These are phyloP conservation scores for Diaporthe helianthi DNA, from an alignment of 2,329 filamentous ascomycete genomes.

Conservation along the genomic window DNA sequence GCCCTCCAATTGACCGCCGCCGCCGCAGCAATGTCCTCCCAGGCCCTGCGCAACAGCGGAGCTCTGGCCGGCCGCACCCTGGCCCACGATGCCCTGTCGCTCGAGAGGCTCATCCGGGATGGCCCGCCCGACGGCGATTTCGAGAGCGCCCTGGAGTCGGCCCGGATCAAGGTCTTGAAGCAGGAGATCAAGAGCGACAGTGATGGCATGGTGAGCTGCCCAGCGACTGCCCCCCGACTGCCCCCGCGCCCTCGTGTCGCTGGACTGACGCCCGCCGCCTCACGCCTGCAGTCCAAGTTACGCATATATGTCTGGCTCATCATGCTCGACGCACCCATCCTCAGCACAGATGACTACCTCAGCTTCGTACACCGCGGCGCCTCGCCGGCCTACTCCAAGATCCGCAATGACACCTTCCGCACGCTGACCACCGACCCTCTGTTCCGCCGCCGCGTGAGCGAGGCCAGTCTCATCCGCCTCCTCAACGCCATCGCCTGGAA, in stretches of 20 bases:
- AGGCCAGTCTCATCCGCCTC: constrained; percentile 91
- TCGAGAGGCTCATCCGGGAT: constrained; percentile 81
- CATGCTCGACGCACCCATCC: constrained; percentile 83
- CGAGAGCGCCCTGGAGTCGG: constrained; percentile 69
- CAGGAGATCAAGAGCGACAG: constrained; percentile 77
- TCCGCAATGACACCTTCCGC: constrained; percentile 97
- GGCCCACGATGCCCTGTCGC: constrained; percentile 62
- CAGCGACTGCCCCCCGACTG: background rate
- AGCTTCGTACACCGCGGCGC: constrained; percentile 89
- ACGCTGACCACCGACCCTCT: constrained; percentile 97
- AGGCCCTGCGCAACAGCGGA: constrained; percentile 34
- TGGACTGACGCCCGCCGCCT: constrained; percentile 9
- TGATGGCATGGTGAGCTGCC: constrained; percentile 75
- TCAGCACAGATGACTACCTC: constrained; percentile 88
- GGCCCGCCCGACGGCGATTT: constrained; percentile 78
- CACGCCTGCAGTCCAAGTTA: constrained; percentile 73
- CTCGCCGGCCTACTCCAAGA: constrained; percentile 95
- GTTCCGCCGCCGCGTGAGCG: constrained; percentile 92
- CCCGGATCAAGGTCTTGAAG: constrained; percentile 76
- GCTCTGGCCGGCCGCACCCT: constrained; percentile 49
- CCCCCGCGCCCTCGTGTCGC: background rate
- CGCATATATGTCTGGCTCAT: constrained; percentile 97
- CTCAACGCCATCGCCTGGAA: constrained; percentile 96
- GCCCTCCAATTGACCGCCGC: constrained; percentile 37
- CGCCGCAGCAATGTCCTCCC: constrained; percentile 35